Percentiles rank a stretch among this genome's conserved stretches.
Evolutionary conservation across 306 rosid genomes (phyloP).

Genomic region (Pterocarpus santalinus): DNA sequence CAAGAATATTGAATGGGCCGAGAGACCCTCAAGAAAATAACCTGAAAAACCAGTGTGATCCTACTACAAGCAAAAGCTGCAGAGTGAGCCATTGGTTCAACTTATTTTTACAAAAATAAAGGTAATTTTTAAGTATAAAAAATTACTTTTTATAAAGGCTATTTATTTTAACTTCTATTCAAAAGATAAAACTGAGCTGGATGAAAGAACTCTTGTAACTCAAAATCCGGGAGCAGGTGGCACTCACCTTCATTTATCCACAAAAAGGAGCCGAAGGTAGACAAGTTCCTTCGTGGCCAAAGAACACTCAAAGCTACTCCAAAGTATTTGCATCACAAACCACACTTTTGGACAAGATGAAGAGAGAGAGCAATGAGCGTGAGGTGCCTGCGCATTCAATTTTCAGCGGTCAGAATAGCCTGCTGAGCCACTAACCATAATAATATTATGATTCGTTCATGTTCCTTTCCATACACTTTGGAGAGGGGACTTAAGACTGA

Average conservation of each 20-base stretch:
- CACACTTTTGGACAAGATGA: not conserved
- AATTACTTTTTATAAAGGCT: too few species aligned
- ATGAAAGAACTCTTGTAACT: not conserved
- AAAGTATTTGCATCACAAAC: slow-evolving; percentile 17
- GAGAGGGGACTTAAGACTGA: not conserved
- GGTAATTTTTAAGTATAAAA: too few species aligned
- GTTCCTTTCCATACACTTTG: not conserved
- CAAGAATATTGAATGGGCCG: too few species aligned
- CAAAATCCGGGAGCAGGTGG: not conserved
- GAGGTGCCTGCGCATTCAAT: not conserved
- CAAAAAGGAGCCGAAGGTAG: not conserved
- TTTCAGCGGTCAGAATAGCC: not conserved
- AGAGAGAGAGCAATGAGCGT: not conserved
- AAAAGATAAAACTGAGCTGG: not conserved
- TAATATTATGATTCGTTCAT: not conserved
- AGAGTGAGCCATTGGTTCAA: too few species aligned
- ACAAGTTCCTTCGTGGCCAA: not conserved
- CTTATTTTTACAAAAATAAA: too few species aligned
- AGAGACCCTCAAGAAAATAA: too few species aligned
- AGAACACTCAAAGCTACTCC: not conserved
- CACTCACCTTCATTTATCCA: not conserved
- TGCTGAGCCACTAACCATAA: not conserved
- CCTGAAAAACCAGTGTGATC: too few species aligned
- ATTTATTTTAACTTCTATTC: too few species aligned
- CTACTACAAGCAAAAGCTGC: not conserved